phyloP scores from a whole-genome alignment of 2,329 filamentous ascomycete genomes.

The Neonectria magnoliae region DNA sequence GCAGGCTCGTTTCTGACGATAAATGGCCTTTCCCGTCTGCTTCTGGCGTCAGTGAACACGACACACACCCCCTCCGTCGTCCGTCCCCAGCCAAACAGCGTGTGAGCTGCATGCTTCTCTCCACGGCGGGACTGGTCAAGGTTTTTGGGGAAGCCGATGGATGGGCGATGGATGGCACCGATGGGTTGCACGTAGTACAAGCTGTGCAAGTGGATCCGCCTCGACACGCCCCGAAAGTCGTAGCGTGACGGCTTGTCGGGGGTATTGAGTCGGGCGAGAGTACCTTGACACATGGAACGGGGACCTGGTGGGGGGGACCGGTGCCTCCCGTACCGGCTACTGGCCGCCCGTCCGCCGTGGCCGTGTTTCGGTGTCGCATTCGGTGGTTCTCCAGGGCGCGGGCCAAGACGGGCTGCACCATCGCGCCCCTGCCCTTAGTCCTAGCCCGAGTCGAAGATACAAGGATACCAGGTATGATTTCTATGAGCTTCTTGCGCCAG shows the following conservation, averaged over 20 bases:
- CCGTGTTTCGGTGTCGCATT: slow-evolving; percentile 25
- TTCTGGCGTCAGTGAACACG: background rate
- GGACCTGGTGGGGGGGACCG: slow-evolving; percentile 32
- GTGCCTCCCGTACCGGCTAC: slow-evolving; percentile 29
- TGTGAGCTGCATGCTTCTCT: slow-evolving; percentile 15
- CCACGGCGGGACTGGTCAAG: slow-evolving; percentile 33
- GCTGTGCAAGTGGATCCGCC: slow-evolving; percentile 25
- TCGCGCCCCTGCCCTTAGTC: slow-evolving; percentile 5
- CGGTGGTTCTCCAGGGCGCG: slow-evolving; percentile 12
- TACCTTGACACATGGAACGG: slow-evolving; percentile 39
- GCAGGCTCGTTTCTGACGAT: background rate
- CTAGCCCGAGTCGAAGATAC: slow-evolving; percentile 18
- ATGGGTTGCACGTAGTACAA: slow-evolving; percentile 16
- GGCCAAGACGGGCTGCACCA: background rate
- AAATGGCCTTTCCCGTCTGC: background rate
- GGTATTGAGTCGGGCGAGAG: slow-evolving; percentile 30
- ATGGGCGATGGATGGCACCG: background rate
- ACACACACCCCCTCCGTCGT: slow-evolving; percentile 10
- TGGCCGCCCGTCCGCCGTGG: background rate
- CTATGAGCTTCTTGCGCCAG: slow-evolving; percentile 13
- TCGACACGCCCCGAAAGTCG: slow-evolving; percentile 28
- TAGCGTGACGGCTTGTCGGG: slow-evolving; percentile 32
- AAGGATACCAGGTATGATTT: background rate
- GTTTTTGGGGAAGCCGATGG: slow-evolving; percentile 33
- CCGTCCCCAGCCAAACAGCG: slow-evolving; percentile 25